Evolutionary conservation across 164 flowering plant species (phyloP).

Genomic region (Dillenia suffruticosa): DNA sequence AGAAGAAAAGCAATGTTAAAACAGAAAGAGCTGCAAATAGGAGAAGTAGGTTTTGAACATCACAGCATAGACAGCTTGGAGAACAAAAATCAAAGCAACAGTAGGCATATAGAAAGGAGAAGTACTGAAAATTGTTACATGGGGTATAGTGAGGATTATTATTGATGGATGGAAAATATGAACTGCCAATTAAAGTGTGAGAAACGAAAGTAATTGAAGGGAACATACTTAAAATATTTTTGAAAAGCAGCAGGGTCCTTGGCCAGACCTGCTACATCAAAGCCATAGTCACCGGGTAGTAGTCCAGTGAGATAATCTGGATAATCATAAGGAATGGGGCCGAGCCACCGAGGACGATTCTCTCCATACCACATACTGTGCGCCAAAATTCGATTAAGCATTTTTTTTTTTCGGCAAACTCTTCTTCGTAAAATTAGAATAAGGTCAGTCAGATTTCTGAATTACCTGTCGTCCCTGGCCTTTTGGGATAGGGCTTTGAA

Average conservation of each 20-base stretch:
- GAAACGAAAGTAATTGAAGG: neutral
- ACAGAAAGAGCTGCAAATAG: neutral
- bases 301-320: constrained; percentile 85
- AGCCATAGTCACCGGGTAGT: constrained; percentile 98
- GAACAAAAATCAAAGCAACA: neutral
- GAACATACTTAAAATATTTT: constrained; percentile 71
- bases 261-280: constrained; percentile 78
- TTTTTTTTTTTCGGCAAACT: too few species aligned
- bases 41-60: neutral
- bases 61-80: neutral
- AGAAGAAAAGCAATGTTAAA: neutral
- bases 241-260: constrained; percentile 72
- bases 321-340: constrained; percentile 81
- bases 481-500: constrained; percentile 47
- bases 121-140: neutral
- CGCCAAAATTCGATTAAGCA: too few species aligned
- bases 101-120: neutral
- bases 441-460: neutral
- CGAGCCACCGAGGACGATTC: constrained; percentile 95
- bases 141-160: neutral
- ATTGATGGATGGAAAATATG: neutral
- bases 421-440: too few species aligned
- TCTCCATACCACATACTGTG: constrained; percentile 90
- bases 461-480: constrained; percentile 69
- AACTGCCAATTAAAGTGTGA: neutral